phyloP scores from a whole-genome alignment of 2,329 filamentous ascomycete species.

The Colletotrichum tropicicola region DNA sequence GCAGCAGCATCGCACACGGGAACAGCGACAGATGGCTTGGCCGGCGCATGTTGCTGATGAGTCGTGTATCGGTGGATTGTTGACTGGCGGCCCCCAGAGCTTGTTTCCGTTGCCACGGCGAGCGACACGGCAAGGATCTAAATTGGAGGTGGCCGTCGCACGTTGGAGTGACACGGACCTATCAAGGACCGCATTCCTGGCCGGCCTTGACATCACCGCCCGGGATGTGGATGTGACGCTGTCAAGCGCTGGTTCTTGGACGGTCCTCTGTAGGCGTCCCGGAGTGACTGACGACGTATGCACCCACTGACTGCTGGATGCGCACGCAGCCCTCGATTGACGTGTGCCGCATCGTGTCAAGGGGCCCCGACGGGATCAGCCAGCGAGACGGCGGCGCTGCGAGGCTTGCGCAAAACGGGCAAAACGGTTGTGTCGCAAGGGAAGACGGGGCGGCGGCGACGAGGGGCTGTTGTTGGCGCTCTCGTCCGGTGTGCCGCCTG shows the following conservation, averaged over 20 bases:
- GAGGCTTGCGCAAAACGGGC: slow-evolving; percentile 14
- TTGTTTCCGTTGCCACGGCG: slow-evolving; percentile 25
- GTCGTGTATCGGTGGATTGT: slow-evolving; percentile 3
- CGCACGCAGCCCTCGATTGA: neutral
- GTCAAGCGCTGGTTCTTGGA: too few species aligned
- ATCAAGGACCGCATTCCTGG: slow-evolving; percentile 18
- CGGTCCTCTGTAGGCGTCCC: too few species aligned
- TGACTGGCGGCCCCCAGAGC: slow-evolving; percentile 7
- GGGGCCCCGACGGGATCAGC: neutral
- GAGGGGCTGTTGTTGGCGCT: slow-evolving; percentile 8
- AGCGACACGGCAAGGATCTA: slow-evolving; percentile 16
- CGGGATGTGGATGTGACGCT: slow-evolving; percentile 17
- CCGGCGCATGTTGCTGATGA: too few species aligned
- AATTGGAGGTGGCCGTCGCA: slow-evolving; percentile 18
- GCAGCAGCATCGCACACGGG: too few species aligned
- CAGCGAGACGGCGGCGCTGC: slow-evolving; percentile 7
- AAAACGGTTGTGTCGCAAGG: slow-evolving; percentile 9
- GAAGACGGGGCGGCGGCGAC: neutral
- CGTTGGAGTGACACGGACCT: slow-evolving; percentile 23
- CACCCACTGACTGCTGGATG: neutral
- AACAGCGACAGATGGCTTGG: too few species aligned
- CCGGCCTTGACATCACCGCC: slow-evolving; percentile 26
- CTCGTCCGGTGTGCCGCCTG: neutral
- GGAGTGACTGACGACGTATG: neutral
- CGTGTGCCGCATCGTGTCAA: slow-evolving; percentile 10